These are phyloP conservation scores for Leccinum aurantiacum DNA, from an alignment of 768 basidiomycete genomes.

Conservation along the genomic window DNA sequence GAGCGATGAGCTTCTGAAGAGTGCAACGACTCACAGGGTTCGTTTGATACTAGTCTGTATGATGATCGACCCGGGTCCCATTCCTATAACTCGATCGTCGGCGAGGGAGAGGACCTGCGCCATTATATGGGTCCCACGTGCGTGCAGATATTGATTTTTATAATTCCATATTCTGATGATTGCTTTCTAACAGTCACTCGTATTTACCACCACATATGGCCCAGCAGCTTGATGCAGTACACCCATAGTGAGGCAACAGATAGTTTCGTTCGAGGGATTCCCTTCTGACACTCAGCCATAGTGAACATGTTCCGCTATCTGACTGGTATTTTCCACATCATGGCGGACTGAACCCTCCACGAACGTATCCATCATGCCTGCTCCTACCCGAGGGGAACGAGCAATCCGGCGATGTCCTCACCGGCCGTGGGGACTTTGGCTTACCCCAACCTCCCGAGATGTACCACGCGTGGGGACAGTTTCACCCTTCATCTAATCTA, in stretches of 20 bases:
- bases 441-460: constrained; percentile 1
- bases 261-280: not conserved
- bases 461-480: constrained; percentile 9
- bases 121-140: constrained; percentile 7
- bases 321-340: constrained; percentile 1
- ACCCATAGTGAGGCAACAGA: constrained; percentile 13
- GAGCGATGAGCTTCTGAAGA: not conserved
- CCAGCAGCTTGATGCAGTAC: not conserved
- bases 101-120: not conserved
- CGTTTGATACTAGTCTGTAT: constrained; percentile 9
- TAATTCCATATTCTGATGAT: constrained; percentile 8
- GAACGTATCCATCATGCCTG: not conserved
- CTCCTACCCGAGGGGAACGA: not conserved
- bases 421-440: not conserved
- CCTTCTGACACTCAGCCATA: constrained; percentile 7
- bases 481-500: not conserved
- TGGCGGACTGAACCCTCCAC: not conserved
- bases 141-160: not conserved
- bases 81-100: not conserved
- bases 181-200: constrained; percentile 3
- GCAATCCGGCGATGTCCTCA: not conserved
- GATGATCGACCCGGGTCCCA: constrained; percentile 3
- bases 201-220: not conserved
- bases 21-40: not conserved
- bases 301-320: constrained; percentile 4